phyloP scores from a whole-genome alignment of 495 filamentous ascomycete genomes.

The Penicillium canescens region DNA sequence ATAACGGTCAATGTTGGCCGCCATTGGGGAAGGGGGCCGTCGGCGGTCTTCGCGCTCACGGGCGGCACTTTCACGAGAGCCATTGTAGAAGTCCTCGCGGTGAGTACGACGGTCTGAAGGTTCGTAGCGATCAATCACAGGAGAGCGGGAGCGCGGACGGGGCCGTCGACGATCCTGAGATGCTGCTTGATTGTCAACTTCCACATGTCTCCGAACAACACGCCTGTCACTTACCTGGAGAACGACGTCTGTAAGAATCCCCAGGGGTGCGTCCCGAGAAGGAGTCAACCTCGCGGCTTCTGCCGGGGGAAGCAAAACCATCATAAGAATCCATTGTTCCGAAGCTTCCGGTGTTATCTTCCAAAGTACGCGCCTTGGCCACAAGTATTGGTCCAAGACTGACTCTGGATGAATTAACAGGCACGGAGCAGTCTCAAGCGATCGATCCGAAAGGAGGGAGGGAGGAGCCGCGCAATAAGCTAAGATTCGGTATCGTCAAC shows the following conservation, averaged over 20 bases:
- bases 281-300: constrained; percentile 40
- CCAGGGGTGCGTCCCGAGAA: constrained; percentile 28
- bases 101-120: constrained; percentile 55
- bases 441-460: constrained; percentile 9
- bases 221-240: constrained; percentile 46
- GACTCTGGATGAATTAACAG: neutral
- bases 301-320: constrained; percentile 39
- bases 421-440: neutral
- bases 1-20: constrained; percentile 89
- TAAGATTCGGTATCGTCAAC: constrained; percentile 43
- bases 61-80: constrained; percentile 64
- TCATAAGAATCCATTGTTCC: constrained; percentile 47
- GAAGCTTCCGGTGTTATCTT: neutral
- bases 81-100: constrained; percentile 52
- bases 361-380: constrained; percentile 7
- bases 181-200: constrained; percentile 26
- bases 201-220: neutral
- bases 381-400: neutral
- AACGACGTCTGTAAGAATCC: constrained; percentile 51
- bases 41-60: constrained; percentile 70
- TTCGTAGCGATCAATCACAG: constrained; percentile 72
- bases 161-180: constrained; percentile 52
- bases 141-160: constrained; percentile 69
- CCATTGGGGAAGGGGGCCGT: constrained; percentile 59
- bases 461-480: constrained; percentile 25